These are phyloP conservation scores for Cutaneotrichosporon sp. DNA, from an alignment of 1,284 basidiomycete genomes.

Conservation along the genomic window DNA sequence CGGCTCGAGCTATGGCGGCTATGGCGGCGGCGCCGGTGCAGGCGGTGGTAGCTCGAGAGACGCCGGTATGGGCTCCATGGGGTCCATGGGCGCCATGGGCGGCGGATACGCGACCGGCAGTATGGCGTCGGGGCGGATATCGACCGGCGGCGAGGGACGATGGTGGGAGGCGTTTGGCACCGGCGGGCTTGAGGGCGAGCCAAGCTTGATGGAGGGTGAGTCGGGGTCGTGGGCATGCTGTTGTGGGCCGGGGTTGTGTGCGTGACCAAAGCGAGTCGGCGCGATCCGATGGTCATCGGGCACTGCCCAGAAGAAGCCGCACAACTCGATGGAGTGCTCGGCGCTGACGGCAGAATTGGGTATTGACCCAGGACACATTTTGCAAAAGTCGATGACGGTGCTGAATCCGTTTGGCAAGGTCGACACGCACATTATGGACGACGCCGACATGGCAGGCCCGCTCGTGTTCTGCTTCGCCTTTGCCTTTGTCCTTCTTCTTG, in stretches of 20 bases:
- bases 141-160: slow-evolving; percentile 62
- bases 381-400: slow-evolving; percentile 88
- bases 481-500: slow-evolving; percentile 81
- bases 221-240: slow-evolving; percentile 7
- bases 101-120: slow-evolving; percentile 28
- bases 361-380: slow-evolving; percentile 94
- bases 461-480: slow-evolving; percentile 90
- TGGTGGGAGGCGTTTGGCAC: slow-evolving; percentile 97
- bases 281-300: no score
- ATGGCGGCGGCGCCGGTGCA: background rate
- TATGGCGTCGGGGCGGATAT: slow-evolving; percentile 40
- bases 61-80: slow-evolving; percentile 9
- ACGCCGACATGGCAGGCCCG: slow-evolving; percentile 95
- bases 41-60: no score
- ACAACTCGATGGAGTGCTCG: no score
- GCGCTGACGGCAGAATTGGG: slow-evolving; percentile 69
- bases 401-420: slow-evolving; percentile 84
- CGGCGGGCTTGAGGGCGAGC: slow-evolving; percentile 90
- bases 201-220: slow-evolving; percentile 82
- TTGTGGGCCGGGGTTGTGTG: background rate
- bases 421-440: slow-evolving; percentile 97
- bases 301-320: no score
- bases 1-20: slow-evolving; percentile 7
- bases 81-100: slow-evolving; percentile 29
- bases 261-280: no score